Evolutionary conservation across 176 grass and related monocot genomes (phyloP).

Genomic region (Olyra latifolia): DNA sequence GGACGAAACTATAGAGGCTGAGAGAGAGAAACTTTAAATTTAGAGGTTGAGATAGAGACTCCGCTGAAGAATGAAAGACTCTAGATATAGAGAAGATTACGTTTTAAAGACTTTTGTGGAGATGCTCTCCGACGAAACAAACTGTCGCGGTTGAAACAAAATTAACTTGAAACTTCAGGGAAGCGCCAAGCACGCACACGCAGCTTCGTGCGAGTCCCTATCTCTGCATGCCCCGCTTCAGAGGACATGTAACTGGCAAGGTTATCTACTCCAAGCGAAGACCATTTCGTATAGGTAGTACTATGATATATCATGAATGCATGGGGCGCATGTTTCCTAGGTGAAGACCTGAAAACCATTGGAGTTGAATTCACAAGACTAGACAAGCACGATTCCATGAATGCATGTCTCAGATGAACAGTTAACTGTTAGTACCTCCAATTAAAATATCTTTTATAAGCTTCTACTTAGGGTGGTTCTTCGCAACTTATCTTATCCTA

Average conservation of each 20-base stretch:
- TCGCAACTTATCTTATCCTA: too few relatives aligned
- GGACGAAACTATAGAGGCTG: too few relatives aligned
- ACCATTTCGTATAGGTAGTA: background rate
- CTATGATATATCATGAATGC: too few relatives aligned
- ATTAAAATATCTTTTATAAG: background rate
- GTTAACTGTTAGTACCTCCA: background rate
- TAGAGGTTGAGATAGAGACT: too few relatives aligned
- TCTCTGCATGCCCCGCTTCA: background rate
- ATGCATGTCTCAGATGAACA: background rate
- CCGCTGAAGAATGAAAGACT: too few relatives aligned
- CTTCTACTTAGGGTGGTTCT: too few relatives aligned
- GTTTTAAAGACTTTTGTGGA: too few relatives aligned
- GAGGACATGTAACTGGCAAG: background rate
- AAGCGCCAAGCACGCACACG: background rate
- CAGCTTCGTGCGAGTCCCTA: background rate
- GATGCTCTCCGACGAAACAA: background rate
- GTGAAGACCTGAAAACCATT: slow-evolving; percentile 3
- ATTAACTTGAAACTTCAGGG: background rate
- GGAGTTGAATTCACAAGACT: slow-evolving; percentile 18
- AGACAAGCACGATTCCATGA: background rate
- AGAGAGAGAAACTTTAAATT: too few relatives aligned
- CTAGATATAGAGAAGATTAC: too few relatives aligned
- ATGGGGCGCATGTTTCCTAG: background rate
- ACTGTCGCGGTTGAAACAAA: too few relatives aligned
- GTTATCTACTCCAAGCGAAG: background rate